phyloP scores from a whole-genome alignment of 441 rosid species.

The Manihot esculenta region DNA sequence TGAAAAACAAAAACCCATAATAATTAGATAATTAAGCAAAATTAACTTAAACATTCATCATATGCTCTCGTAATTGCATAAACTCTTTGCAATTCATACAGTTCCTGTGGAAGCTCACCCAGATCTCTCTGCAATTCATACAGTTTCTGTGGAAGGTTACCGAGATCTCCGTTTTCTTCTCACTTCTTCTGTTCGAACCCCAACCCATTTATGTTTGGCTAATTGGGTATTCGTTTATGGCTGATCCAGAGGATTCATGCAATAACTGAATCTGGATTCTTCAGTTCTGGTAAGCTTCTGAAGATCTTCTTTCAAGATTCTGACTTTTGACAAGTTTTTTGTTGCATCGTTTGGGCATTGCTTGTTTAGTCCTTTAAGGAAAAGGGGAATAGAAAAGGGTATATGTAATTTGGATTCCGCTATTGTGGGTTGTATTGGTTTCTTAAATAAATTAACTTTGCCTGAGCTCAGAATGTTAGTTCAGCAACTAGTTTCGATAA shows the following conservation, averaged over 20 bases:
- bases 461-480: not conserved
- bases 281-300: constrained; percentile 29
- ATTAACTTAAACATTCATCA: not conserved
- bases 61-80: too few species aligned
- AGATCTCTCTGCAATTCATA: constrained; percentile 1
- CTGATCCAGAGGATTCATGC: constrained; percentile 28
- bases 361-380: constrained; percentile 18
- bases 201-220: constrained; percentile 24
- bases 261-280: constrained; percentile 25
- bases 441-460: not conserved
- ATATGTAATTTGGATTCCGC: constrained; percentile 1
- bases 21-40: not conserved
- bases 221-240: constrained; percentile 21
- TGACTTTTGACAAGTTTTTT: not conserved
- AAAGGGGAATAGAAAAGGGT: not conserved
- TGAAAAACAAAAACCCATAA: too few species aligned
- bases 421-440: constrained; percentile 5
- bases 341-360: not conserved
- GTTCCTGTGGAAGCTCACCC: too few species aligned
- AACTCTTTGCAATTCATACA: too few species aligned
- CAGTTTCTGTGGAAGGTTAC: constrained; percentile 1
- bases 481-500: not conserved
- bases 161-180: constrained; percentile 2
- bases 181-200: not conserved
- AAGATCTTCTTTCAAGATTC: constrained; percentile 24